Base-by-base conservation (phyloP, 257 asterid genomes). In the Linderniella brevidens region DNA sequence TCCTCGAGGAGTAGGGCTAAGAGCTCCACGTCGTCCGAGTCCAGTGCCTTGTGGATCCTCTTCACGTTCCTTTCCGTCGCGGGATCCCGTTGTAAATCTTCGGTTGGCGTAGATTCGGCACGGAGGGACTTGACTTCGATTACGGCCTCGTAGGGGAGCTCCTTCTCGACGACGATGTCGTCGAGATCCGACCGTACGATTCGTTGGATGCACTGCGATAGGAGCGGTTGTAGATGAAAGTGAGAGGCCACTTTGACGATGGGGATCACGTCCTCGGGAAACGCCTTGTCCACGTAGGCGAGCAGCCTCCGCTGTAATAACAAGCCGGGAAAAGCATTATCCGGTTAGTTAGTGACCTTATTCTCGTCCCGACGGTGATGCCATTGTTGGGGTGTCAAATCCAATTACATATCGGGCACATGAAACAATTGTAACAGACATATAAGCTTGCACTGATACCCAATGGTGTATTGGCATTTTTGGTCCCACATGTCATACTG, bases 11-110 rank as follows among this genome's bases (percentile, higher is more conserved):
- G 95, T 46, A 79, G 50, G 25, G 58, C 64, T 42, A 87, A 66
- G 57, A 87, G 41, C 32, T 71, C 93, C 1, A 82, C 60, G 47
- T 87, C 97, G 10, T 75, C 71, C 0, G 88, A 87, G 61, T 87
- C 97, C 44, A 87, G 37, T 4, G 97, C 95, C 47, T 60, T 52
- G 65, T 76, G 85, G 43, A 87, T 87, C 58, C 71, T 75, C 55
- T 64, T 55, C 25, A 83, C 64, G 20, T 77, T 64, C 51, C 73
- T 77, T 50, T 72, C 78, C 11, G 66, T 60, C 17, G 37, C 13
- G 4, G 67, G 59, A 40, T 70, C 66, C 11, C 52, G 71, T 36
- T 2, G 32, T 25, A 25, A 25, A 6, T 69, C 75, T 43, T 57
- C 61, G 8, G 61, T 77, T 41, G 51, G 80, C 50, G 40, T 70